phyloP scores from a whole-genome alignment of 2,329 filamentous ascomycete genomes.

The Stachybotrys chlorohalonatus region DNA sequence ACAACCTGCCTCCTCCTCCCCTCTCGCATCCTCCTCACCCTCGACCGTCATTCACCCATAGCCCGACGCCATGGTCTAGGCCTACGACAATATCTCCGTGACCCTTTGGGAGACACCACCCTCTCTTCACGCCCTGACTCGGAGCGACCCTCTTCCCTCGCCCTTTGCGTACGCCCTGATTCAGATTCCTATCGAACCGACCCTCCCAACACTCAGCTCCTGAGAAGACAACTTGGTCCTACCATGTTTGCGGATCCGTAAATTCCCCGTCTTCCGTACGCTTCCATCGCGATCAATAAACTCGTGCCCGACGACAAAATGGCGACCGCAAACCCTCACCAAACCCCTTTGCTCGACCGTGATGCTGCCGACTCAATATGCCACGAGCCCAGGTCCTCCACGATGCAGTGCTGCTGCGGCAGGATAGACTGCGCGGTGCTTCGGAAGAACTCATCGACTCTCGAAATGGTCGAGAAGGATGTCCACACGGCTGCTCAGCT shows the following conservation, averaged over 20 bases:
- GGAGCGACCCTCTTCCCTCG: too few relatives aligned
- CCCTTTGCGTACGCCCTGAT: neutral
- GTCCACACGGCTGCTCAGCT: constrained; percentile 78
- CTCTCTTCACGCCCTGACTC: too few relatives aligned
- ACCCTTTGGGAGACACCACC: too few relatives aligned
- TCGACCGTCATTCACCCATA: neutral
- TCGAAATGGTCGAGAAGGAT: constrained; percentile 79
- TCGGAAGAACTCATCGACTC: constrained; percentile 66
- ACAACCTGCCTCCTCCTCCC: neutral
- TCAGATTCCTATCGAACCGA: neutral
- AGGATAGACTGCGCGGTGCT: constrained; percentile 70
- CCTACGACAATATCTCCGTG: too few relatives aligned
- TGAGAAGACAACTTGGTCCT: neutral
- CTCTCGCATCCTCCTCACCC: neutral
- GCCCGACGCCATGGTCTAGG: neutral
- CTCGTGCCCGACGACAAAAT: neutral
- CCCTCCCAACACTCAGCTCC: neutral
- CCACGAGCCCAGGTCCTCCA: constrained; percentile 16
- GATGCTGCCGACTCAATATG: constrained; percentile 12
- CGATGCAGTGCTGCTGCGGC: constrained; percentile 75
- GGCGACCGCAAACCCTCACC: constrained; percentile 11
- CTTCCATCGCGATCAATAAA: neutral
- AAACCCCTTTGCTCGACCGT: constrained; percentile 11
- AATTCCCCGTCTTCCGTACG: neutral
- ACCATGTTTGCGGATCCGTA: neutral